Percentiles rank a stretch among this genome's conserved stretches.
Evolutionary conservation across 345 rosid species (phyloP).

Genomic region (Reutealis trisperma): DNA sequence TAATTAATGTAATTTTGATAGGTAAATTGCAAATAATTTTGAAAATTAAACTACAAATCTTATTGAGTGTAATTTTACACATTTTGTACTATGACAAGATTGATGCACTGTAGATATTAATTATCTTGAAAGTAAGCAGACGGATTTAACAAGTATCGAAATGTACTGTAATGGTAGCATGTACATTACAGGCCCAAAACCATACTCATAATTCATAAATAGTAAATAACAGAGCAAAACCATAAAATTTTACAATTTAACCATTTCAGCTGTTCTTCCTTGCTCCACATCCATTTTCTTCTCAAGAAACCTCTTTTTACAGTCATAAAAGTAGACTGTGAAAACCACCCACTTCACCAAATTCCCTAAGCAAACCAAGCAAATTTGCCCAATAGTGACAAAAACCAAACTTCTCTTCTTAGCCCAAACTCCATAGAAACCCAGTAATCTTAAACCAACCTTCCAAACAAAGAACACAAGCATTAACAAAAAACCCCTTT

Average conservation of each 20-base stretch:
- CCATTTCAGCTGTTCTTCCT: background rate
- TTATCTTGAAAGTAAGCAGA: too few relatives aligned
- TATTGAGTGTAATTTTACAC: too few relatives aligned
- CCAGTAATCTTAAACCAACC: constrained; percentile 16
- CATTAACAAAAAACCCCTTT: constrained; percentile 23
- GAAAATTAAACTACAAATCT: too few relatives aligned
- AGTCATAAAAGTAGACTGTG: constrained; percentile 28
- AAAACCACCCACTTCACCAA: constrained; percentile 34
- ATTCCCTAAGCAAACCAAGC: constrained; percentile 23
- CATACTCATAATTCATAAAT: too few relatives aligned
- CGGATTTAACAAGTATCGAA: too few relatives aligned
- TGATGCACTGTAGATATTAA: too few relatives aligned
- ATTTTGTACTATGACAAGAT: too few relatives aligned
- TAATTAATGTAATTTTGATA: too few relatives aligned
- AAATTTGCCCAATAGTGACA: constrained; percentile 4
- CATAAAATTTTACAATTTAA: background rate
- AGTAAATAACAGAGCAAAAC: background rate
- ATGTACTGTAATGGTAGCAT: too few relatives aligned
- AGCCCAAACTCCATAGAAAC: constrained; percentile 20
- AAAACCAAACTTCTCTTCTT: constrained; percentile 3
- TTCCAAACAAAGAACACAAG: constrained; percentile 29
- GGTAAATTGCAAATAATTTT: too few relatives aligned
- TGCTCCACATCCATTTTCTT: constrained; percentile 1
- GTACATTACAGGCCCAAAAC: too few relatives aligned
- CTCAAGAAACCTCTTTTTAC: constrained; percentile 25